Evolutionary conservation across 352 stramenopile genomes (phyloP), one percentile per base, ranked within the genome.

Genomic region (Phytophthora multivora): DNA sequence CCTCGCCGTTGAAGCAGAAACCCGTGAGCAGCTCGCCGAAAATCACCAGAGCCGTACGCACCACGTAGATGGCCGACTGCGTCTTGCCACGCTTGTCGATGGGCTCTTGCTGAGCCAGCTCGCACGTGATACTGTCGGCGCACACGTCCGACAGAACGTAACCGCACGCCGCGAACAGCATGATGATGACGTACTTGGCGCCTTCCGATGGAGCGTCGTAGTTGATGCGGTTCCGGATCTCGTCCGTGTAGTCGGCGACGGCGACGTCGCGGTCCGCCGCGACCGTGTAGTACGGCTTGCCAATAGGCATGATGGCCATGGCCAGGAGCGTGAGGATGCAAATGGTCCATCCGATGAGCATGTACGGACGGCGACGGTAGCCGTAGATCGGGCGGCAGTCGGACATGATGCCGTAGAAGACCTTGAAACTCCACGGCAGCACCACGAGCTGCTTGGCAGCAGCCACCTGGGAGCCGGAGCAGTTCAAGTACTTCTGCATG

Each of bases 131-230:
- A 7, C 73, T 83, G 68, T 96, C 87, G 31, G 80, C 76, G 16
- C 75, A 78, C 1, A 94, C 83, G 57, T 95, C 86, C 4, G 86
- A 76, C 45, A 93, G 77, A 11, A 94, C 69, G 59, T 95, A 95
- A 30, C 86, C 86, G 35, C 87, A 51, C 2, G 83, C 81, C 0
- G 84, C 78, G 21, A 93, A 49, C 50, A 91, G 81, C 73, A 96
- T 89, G 36, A 86, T 57, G 15, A 89, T 63, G n/a, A 86, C 67
- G 62, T 88, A 91, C 61, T 80, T 82, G 58, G 47, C 71, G 11
- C 68, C 79, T 23, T 75, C 30, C 4, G 67, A 59, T 1, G 59
- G 30, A 8, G 79, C 79, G 21, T 51, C 36, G 11, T 58, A 59
- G 58, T 84, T 80, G 52, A 86, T 59, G 2, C 59, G 62, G 11